Conservation (phyloP, 345 rosid species). For the Turritis glabra region DNA sequence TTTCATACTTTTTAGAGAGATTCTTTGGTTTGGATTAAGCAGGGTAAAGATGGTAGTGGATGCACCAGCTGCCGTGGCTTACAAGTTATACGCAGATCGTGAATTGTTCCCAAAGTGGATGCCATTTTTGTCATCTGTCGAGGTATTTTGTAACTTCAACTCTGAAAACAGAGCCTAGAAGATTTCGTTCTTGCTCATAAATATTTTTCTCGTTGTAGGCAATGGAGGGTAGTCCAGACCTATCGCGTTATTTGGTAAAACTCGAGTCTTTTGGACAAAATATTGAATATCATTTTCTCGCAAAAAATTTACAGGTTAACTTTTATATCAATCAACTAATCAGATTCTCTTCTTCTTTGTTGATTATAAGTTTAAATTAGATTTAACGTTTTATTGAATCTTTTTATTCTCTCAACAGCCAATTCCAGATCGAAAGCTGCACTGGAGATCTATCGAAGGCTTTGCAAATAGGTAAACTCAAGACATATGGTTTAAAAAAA, state of each 20-base stretch:
- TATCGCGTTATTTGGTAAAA: conserved; percentile 35
- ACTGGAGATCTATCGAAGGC: conserved; percentile 93
- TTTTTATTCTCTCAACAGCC: conserved; percentile 51
- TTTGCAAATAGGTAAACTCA: conserved; percentile 64
- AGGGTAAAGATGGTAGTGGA: conserved; percentile 37
- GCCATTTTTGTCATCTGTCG: conserved; percentile 42
- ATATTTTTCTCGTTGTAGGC: conserved; percentile 18
- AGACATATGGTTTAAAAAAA: neutral
- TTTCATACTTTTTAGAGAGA: neutral
- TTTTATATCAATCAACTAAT: neutral
- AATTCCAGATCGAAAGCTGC: conserved; percentile 76
- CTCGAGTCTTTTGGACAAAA: conserved; percentile 33
- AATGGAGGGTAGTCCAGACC: conserved; percentile 32
- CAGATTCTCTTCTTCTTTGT: neutral
- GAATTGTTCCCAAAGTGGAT: conserved; percentile 39
- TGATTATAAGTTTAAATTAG: neutral
- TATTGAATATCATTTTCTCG: conserved; percentile 38
- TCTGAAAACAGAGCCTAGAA: conserved; percentile 2
- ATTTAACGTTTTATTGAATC: neutral
- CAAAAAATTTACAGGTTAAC: conserved; percentile 31
- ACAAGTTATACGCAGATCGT: conserved; percentile 39
- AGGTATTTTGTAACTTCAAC: conserved; percentile 23
- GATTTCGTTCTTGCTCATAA: neutral
- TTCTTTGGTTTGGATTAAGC: neutral
- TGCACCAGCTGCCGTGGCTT: conserved; percentile 40